Evolutionary conservation across 371 early-diverging fungal genomes (phyloP), one percentile per base, ranked within the genome.

Genomic region (Saksenaea vasiformis): DNA sequence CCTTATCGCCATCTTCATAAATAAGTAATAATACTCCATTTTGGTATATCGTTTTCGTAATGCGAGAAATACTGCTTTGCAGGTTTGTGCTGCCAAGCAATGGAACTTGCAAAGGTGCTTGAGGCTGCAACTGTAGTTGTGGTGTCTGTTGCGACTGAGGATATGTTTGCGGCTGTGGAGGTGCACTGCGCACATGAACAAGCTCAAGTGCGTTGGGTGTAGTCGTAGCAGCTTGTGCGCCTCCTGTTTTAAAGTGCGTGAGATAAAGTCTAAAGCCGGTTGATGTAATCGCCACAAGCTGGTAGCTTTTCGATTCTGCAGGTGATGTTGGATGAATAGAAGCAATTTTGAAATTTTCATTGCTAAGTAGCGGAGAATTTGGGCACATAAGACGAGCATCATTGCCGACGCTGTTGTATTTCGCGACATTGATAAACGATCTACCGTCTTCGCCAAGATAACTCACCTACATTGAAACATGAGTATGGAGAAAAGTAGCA

Each of bases 241-340:
- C 54, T 5, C 26, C 59, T 51, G 64, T 59, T 37, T 68, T 69
- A 39, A 68, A 68, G 10, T 76, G 71, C 27, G 87, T 79, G 58
- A 93, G 90, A 65, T 92, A 94, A 19, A 94, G 73, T 8, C 94
- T 84, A 43, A 82, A 80, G 9, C 94, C 93, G 17, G 74, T 79
- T 27, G 86, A 72, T 0, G 93, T 90, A 19, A 94, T 68, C 11
- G 89, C 94, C 5, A 95, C 85, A 10, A 93, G 69, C 35, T 87
- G 81, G 35, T 92, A 71, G 0, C 37, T 39, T 10, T 70, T 78
- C 3, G 91, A 89, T 71, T 92, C 94, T 1, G 61, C 2, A 0
- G 61, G 43, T 3, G 84, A 74, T 5, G 92, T 78, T 5, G 88
- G 79, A 55, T 93, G 87, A 7, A 95, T 71, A 1, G 90, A 87